A percentile compares a stretch with the other conserved stretches of the same genome.
These are phyloP conservation scores for Fusarium keratoplasticum DNA, from an alignment of 2,329 filamentous ascomycete species.

Conservation along the genomic window DNA sequence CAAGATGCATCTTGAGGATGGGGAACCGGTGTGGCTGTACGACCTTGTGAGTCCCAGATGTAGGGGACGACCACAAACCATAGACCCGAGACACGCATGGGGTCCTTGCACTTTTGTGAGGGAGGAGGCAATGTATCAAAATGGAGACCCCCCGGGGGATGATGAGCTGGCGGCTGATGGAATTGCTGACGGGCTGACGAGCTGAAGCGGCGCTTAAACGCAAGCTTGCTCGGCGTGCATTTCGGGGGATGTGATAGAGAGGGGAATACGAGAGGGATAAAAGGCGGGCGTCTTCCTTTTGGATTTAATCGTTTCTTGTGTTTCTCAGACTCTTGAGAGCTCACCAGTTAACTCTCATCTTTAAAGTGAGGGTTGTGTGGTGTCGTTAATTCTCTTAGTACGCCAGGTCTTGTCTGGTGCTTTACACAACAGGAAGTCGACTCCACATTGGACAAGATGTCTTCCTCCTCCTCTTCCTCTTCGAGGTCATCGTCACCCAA, in stretches of 20 bases:
- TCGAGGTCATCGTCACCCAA: conserved; percentile 22
- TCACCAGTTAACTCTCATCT: background rate
- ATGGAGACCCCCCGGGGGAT: background rate
- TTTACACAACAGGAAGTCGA: background rate
- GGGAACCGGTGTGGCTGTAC: background rate
- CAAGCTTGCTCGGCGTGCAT: conserved; percentile 1
- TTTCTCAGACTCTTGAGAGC: background rate
- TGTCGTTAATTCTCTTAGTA: background rate
- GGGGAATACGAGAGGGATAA: conserved; percentile 11
- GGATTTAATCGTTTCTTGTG: background rate
- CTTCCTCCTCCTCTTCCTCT: conserved; percentile 10
- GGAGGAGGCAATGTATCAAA: background rate
- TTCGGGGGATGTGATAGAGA: background rate
- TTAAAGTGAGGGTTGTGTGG: background rate
- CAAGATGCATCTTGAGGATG: background rate
- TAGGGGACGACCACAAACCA: background rate
- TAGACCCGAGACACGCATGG: background rate
- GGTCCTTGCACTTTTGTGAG: background rate
- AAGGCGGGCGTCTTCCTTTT: background rate
- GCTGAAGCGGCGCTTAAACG: conserved; percentile 14
- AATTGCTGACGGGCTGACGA: conserved; percentile 3
- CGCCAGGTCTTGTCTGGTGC: background rate
- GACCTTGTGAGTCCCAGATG: background rate
- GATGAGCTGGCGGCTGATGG: conserved; percentile 27
- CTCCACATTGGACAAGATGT: conserved; percentile 13